A percentile compares a stretch with the other conserved stretches of the same genome.
phyloP scores from a whole-genome alignment of 2,329 filamentous ascomycete species.

The Aspergillus latus region DNA sequence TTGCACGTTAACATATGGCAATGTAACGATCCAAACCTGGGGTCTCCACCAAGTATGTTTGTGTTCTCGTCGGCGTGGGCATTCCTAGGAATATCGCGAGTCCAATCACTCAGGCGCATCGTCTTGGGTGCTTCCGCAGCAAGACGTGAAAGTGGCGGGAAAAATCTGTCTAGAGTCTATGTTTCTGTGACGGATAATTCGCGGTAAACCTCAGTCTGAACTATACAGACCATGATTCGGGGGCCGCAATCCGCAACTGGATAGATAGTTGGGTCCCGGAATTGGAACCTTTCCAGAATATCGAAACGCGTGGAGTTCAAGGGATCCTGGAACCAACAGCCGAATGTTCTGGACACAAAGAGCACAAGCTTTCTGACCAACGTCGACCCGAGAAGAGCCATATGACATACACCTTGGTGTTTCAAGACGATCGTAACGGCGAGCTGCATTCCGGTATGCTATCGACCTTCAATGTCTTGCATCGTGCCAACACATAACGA shows the following conservation, averaged over 20 bases:
- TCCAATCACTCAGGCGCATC: too few species aligned
- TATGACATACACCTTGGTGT: neutral
- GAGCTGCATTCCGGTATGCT: slow-evolving; percentile 16
- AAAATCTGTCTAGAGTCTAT: neutral
- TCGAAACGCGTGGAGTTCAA: slow-evolving; percentile 7
- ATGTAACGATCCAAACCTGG: neutral
- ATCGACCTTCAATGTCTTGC: neutral
- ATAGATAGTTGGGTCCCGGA: neutral
- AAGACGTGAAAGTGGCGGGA: neutral
- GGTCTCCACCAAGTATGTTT: neutral
- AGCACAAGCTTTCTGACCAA: slow-evolving; percentile 7
- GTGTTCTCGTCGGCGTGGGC: too few species aligned
- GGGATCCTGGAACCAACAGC: slow-evolving; percentile 17
- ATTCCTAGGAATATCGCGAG: too few species aligned
- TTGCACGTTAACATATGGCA: neutral
- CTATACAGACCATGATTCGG: neutral
- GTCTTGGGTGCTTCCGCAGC: neutral
- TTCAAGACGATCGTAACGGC: slow-evolving; percentile 17
- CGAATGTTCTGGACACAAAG: slow-evolving; percentile 22
- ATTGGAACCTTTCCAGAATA: neutral
- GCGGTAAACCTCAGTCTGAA: slow-evolving; percentile 7
- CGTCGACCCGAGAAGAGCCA: neutral
- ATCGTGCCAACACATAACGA: neutral
- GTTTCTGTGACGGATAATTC: slow-evolving; percentile 4
- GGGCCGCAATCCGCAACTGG: slow-evolving; percentile 5